Conservation (phyloP, 805 yeast species). For the Ogataea methanolica region DNA sequence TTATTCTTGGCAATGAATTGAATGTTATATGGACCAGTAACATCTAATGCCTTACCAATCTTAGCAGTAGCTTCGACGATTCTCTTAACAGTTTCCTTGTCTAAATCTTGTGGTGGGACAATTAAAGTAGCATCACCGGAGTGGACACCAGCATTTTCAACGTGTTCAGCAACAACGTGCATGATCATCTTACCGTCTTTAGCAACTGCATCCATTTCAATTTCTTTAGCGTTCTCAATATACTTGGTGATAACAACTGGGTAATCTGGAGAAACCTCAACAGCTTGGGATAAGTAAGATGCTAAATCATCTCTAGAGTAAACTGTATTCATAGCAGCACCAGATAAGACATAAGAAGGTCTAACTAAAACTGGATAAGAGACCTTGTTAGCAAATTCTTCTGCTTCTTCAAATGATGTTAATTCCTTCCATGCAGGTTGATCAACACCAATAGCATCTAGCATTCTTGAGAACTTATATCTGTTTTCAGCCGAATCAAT, state of each 20-base stretch:
- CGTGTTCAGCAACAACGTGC: constrained; percentile 98
- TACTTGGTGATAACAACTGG: constrained; percentile 97
- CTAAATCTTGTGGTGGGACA: constrained; percentile 95
- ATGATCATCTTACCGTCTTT: constrained; percentile 88
- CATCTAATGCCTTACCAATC: constrained; percentile 90
- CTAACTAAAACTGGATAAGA: constrained; percentile 94
- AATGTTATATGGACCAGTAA: constrained; percentile 96
- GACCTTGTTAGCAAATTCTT: constrained; percentile 83
- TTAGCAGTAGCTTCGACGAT: constrained; percentile 95
- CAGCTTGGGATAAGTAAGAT: constrained; percentile 86
- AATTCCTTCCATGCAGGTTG: constrained; percentile 99
- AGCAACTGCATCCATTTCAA: constrained; percentile 99
- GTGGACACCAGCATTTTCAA: constrained; percentile 98
- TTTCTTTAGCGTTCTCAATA: constrained; percentile 95
- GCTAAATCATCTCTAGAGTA: constrained; percentile 86
- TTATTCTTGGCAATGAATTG: constrained; percentile 95
- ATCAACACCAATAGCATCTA: constrained; percentile 93
- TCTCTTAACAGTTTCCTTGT: constrained; percentile 83
- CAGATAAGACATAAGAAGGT: constrained; percentile 95
- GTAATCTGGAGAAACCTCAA: constrained; percentile 94
- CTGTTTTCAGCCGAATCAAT: constrained; percentile 98
- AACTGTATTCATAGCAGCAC: constrained; percentile 99
- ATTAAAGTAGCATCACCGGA: constrained; percentile 98
- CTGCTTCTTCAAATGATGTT: constrained; percentile 90
- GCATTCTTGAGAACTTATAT: constrained; percentile 95